phyloP scores from a whole-genome alignment of 495 filamentous ascomycete species.

The Xylaria cubensis region DNA sequence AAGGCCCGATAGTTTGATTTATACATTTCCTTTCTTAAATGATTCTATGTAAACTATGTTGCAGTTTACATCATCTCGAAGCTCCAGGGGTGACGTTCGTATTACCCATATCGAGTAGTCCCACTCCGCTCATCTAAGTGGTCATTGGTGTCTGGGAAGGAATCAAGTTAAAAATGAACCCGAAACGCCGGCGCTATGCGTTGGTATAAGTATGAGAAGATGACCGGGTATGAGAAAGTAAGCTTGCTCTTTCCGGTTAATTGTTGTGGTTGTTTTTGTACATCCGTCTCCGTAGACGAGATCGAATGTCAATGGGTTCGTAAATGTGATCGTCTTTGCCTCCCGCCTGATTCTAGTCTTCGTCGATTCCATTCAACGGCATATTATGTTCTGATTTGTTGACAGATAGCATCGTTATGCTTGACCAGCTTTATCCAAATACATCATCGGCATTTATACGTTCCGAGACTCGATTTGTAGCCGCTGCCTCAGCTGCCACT shows the following conservation, averaged over 20 bases:
- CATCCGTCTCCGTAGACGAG: background rate
- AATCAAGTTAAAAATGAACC: background rate
- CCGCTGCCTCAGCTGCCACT: constrained; percentile 44
- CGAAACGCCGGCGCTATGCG: constrained; percentile 39
- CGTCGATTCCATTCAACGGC: background rate
- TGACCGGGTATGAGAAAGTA: background rate
- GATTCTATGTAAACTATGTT: background rate
- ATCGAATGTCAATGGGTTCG: background rate
- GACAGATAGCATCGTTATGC: background rate
- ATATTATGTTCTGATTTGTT: background rate
- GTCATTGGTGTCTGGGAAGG: background rate
- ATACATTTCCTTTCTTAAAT: background rate
- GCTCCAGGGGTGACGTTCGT: background rate
- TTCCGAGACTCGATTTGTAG: constrained; percentile 33
- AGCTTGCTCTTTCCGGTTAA: background rate
- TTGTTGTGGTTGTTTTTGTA: background rate
- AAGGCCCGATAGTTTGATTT: background rate
- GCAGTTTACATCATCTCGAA: background rate
- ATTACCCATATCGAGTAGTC: background rate
- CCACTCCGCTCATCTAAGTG: background rate
- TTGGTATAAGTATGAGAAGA: background rate
- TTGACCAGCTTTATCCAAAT: constrained; percentile 32
- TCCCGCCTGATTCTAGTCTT: background rate
- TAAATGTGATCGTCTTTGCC: background rate
- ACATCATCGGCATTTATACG: constrained; percentile 56